Evolutionary conservation across 148 eudicot species (phyloP).

Genomic region (Talinum fruticosum): DNA sequence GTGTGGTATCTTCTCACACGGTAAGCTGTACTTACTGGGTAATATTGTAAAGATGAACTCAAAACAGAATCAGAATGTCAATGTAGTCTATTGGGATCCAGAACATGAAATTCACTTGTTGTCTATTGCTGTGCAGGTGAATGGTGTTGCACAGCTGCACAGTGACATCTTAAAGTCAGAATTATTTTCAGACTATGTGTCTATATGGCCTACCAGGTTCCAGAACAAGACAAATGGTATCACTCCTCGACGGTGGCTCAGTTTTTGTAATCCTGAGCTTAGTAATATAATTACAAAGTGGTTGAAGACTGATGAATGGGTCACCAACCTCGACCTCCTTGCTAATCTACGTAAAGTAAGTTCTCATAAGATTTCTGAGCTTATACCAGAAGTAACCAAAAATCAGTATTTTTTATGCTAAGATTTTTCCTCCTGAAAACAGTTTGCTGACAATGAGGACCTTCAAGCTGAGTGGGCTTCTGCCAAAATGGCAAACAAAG

Average conservation of each 20-base stretch:
- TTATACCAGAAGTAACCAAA: background rate
- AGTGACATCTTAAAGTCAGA: slow-evolving; percentile 91
- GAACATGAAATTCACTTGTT: background rate
- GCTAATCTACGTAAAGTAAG: slow-evolving; percentile 70
- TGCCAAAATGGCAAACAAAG: slow-evolving; percentile 94
- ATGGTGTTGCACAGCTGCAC: slow-evolving; percentile 97
- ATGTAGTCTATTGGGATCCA: background rate
- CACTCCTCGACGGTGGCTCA: slow-evolving; percentile 97
- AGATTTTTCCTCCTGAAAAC: slow-evolving; percentile 7
- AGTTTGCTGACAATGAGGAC: slow-evolving; percentile 83
- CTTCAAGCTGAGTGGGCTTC: slow-evolving; percentile 89
- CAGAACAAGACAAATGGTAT: slow-evolving; percentile 98
- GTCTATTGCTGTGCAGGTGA: slow-evolving; percentile 57
- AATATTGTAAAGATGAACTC: background rate
- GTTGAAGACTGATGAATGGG: slow-evolving; percentile 94
- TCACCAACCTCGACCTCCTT: slow-evolving; percentile 90
- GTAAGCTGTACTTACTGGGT: slow-evolving; percentile 41
- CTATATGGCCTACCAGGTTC: slow-evolving; percentile 93
- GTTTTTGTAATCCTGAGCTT: slow-evolving; percentile 91
- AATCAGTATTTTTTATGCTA: background rate
- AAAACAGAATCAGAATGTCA: background rate
- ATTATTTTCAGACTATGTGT: slow-evolving; percentile 89
- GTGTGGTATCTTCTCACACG: slow-evolving; percentile 95
- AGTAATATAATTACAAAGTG: slow-evolving; percentile 86
- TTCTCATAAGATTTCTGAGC: background rate